These are phyloP conservation scores for Fusarium gaditjirri DNA, from an alignment of 2,329 filamentous ascomycete genomes.

Conservation along the genomic window DNA sequence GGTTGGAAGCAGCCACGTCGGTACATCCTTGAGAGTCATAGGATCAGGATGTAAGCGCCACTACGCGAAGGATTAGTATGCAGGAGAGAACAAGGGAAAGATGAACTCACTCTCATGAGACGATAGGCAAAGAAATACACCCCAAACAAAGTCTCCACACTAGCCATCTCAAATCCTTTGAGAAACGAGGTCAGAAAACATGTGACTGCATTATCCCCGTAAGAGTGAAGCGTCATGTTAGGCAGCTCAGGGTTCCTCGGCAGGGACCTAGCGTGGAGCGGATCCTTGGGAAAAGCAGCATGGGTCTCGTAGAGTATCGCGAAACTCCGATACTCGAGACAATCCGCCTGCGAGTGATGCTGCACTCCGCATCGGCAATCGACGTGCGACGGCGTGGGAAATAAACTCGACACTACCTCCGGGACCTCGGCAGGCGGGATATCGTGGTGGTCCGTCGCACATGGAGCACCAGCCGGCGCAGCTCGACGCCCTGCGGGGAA, in stretches of 20 bases:
- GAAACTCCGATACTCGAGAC: slow-evolving; percentile 41
- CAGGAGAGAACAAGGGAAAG: background rate
- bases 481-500: slow-evolving; percentile 14
- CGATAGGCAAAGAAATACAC: slow-evolving; percentile 42
- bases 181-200: slow-evolving; percentile 38
- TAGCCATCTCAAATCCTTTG: slow-evolving; percentile 37
- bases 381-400: slow-evolving; percentile 27
- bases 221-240: slow-evolving; percentile 40
- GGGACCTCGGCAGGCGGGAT: slow-evolving; percentile 13
- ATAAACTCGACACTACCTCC: slow-evolving; percentile 12
- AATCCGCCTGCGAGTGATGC: slow-evolving; percentile 38
- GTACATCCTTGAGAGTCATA: slow-evolving; percentile 35
- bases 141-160: slow-evolving; percentile 41
- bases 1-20: slow-evolving; percentile 37
- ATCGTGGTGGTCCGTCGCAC: slow-evolving; percentile 3
- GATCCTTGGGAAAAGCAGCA: slow-evolving; percentile 36
- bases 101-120: slow-evolving; percentile 33
- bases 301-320: slow-evolving; percentile 42
- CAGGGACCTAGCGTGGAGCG: slow-evolving; percentile 29
- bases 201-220: slow-evolving; percentile 37
- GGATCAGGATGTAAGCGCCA: slow-evolving; percentile 42
- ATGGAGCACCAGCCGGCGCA: slow-evolving; percentile 1
- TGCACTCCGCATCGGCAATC: slow-evolving; percentile 44
- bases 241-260: slow-evolving; percentile 39
- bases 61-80: slow-evolving; percentile 12